A percentile compares a stretch with the other conserved stretches of the same genome.
Evolutionary conservation across 768 basidiomycete species (phyloP).

Genomic region (Naematelia aurantialba): DNA sequence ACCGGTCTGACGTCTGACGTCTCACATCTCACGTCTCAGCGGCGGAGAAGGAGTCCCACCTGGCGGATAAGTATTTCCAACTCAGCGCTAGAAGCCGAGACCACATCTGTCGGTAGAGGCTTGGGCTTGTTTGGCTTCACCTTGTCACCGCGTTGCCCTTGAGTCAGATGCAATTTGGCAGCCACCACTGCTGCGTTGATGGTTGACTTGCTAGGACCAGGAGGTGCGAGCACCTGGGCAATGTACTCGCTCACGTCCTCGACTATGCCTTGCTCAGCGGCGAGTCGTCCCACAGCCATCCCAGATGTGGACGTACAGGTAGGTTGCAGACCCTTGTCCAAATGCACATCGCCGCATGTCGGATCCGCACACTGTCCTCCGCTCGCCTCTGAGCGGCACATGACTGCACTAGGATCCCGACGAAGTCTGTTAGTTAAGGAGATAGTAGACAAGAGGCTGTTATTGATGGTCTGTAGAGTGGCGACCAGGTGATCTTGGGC

Average conservation of each 20-base stretch:
- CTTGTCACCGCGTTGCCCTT: background rate
- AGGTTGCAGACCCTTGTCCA: slow-evolving; percentile 1
- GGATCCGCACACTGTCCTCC: slow-evolving; percentile 40
- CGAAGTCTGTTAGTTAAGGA: slow-evolving; percentile 34
- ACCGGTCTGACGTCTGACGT: no score
- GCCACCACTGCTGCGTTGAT: slow-evolving; percentile 3
- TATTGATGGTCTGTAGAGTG: slow-evolving; percentile 13
- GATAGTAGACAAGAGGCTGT: slow-evolving; percentile 21
- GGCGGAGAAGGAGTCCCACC: background rate
- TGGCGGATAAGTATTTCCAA: background rate
- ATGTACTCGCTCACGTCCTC: slow-evolving; percentile 1
- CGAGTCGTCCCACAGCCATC: background rate
- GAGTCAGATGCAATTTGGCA: background rate
- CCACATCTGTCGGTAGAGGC: background rate
- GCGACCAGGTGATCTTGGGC: background rate
- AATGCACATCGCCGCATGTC: slow-evolving; percentile 31
- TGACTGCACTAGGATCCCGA: slow-evolving; percentile 18
- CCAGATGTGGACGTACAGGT: slow-evolving; percentile 3
- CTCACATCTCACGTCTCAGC: background rate
- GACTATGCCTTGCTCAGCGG: background rate
- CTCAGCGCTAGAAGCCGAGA: background rate
- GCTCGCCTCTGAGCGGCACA: slow-evolving; percentile 32
- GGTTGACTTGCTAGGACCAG: background rate
- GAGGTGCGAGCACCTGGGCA: background rate
- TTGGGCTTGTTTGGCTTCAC: background rate